Percentiles rank a stretch among this genome's conserved stretches.
phyloP scores from a whole-genome alignment of 1,284 basidiomycete species.

The Tilletia walkeri region DNA sequence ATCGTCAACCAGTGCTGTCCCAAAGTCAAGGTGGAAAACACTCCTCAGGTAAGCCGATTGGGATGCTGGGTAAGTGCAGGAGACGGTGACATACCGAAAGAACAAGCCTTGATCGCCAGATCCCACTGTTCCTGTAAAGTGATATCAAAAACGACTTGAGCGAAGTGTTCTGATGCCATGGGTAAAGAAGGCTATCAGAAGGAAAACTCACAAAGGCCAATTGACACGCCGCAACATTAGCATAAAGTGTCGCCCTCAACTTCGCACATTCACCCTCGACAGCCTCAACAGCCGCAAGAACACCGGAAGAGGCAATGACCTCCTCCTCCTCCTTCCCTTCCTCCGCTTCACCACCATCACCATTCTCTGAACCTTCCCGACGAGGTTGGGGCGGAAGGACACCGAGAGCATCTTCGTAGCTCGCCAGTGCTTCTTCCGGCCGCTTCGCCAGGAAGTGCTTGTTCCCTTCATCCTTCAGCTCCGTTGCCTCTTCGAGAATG shows the following conservation, averaged over 20 bases:
- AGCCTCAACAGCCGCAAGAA: not conserved
- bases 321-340: slow-evolving; percentile 9
- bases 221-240: slow-evolving; percentile 77
- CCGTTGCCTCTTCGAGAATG: slow-evolving; percentile 27
- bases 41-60: not conserved
- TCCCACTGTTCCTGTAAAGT: slow-evolving; percentile 55
- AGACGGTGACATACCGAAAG: no score
- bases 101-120: slow-evolving; percentile 72
- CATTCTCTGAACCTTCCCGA: not conserved
- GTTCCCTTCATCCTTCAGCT: slow-evolving; percentile 38
- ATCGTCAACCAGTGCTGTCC: slow-evolving; percentile 76
- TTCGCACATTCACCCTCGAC: slow-evolving; percentile 23
- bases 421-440: slow-evolving; percentile 34
- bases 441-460: slow-evolving; percentile 30
- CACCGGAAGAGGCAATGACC: not conserved
- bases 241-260: slow-evolving; percentile 60
- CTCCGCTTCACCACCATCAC: slow-evolving; percentile 4
- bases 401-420: slow-evolving; percentile 37
- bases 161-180: no score
- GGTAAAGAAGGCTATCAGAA: not conserved
- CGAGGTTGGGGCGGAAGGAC: slow-evolving; percentile 28
- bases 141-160: slow-evolving; percentile 1
- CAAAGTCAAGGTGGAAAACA: not conserved
- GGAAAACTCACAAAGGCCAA: slow-evolving; percentile 65
- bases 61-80: no score